phyloP scores from a whole-genome alignment of 371 early-diverging fungal species.

The Mortierella sp. region DNA sequence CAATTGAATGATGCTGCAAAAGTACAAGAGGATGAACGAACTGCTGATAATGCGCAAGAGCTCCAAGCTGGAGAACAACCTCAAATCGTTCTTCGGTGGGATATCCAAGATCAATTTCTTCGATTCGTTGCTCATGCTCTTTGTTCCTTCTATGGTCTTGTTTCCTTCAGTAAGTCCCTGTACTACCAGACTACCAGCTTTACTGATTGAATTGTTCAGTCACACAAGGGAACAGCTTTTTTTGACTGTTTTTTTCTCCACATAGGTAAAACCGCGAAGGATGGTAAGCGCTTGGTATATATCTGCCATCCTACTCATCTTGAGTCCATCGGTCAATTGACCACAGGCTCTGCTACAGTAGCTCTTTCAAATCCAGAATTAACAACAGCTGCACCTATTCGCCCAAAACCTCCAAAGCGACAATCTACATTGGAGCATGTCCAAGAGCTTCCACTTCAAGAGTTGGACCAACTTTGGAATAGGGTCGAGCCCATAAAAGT shows the following conservation, averaged over 20 bases:
- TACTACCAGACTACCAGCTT: too few species aligned
- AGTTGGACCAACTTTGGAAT: slow-evolving; percentile 48
- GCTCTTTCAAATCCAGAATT: not conserved
- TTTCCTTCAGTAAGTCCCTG: slow-evolving; percentile 51
- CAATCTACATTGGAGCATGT: slow-evolving; percentile 51
- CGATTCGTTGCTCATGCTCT: slow-evolving; percentile 57
- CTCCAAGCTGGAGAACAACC: slow-evolving; percentile 7
- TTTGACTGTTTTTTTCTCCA: not conserved
- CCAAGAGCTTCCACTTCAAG: slow-evolving; percentile 47
- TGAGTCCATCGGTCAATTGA: slow-evolving; percentile 41
- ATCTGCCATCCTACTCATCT: slow-evolving; percentile 53
- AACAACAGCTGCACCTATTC: not conserved
- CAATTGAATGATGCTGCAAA: not conserved
- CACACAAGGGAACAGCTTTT: not conserved
- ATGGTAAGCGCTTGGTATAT: slow-evolving; percentile 51
- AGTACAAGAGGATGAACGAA: not conserved
- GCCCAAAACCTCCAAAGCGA: slow-evolving; percentile 25
- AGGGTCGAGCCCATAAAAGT: slow-evolving; percentile 41
- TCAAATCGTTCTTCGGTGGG: slow-evolving; percentile 51
- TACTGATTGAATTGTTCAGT: too few species aligned
- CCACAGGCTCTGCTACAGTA: not conserved
- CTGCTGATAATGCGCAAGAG: not conserved
- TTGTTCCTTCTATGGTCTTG: slow-evolving; percentile 52
- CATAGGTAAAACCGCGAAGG: slow-evolving; percentile 48
- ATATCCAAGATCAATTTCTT: slow-evolving; percentile 55